Percentiles rank a stretch among this genome's conserved stretches.
Evolutionary conservation across 768 basidiomycete genomes (phyloP).

Genomic region (Lactifluus pinguis): DNA sequence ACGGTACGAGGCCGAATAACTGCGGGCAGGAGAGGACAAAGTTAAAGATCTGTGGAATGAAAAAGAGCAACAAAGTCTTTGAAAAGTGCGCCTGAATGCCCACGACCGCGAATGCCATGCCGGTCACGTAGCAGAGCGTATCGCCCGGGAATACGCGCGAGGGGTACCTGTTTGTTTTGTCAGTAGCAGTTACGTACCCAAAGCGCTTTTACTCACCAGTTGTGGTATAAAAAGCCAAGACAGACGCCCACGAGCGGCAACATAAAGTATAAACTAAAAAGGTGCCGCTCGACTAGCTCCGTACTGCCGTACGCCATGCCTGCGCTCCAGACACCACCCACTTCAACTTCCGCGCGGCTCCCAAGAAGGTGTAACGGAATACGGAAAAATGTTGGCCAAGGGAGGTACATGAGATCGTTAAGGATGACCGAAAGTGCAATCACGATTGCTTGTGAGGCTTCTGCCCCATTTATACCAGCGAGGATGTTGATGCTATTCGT

Average conservation of each 20-base stretch:
- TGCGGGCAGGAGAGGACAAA: constrained; percentile 93
- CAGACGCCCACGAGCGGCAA: constrained; percentile 88
- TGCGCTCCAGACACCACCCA: constrained; percentile 74
- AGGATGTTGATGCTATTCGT: constrained; percentile 99
- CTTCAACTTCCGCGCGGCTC: constrained; percentile 52
- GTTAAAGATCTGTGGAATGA: constrained; percentile 97
- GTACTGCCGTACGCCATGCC: constrained; percentile 82
- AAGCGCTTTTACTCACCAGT: constrained; percentile 58
- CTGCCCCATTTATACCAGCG: constrained; percentile 94
- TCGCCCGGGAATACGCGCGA: constrained; percentile 93
- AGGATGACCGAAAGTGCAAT: constrained; percentile 85
- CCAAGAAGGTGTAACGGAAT: constrained; percentile 66
- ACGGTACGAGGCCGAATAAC: constrained; percentile 86
- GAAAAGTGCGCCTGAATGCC: constrained; percentile 97
- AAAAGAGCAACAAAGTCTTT: constrained; percentile 93
- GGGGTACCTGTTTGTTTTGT: constrained; percentile 64
- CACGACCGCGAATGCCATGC: constrained; percentile 98
- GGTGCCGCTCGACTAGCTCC: constrained; percentile 82
- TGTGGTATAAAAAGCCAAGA: constrained; percentile 85
- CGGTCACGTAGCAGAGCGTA: constrained; percentile 93
- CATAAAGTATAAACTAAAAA: constrained; percentile 98
- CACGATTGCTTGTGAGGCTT: constrained; percentile 87
- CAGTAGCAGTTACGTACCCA: not conserved
- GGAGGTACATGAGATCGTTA: constrained; percentile 93
- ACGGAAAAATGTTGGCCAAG: constrained; percentile 69